Evolutionary conservation across 768 basidiomycete species (phyloP).

Genomic region (Russula sp.): DNA sequence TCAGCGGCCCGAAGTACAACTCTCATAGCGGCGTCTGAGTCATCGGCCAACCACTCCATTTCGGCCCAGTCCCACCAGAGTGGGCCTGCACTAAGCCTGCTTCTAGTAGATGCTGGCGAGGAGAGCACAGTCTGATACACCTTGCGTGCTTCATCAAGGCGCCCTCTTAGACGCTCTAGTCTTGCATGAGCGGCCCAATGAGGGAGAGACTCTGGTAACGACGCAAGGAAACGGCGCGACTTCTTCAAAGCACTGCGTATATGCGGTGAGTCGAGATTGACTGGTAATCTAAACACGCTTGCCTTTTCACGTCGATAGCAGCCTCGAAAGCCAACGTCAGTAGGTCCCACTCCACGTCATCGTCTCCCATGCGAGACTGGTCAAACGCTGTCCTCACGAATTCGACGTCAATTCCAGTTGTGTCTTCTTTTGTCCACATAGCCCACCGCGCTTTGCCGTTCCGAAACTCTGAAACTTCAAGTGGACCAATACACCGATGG

Average conservation of each 20-base stretch:
- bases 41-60: constrained; percentile 70
- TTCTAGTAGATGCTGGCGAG: constrained; percentile 41
- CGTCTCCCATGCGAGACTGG: constrained; percentile 48
- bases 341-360: constrained; percentile 62
- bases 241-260: constrained; percentile 59
- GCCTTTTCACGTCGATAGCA: constrained; percentile 57
- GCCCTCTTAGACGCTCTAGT: constrained; percentile 64
- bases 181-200: constrained; percentile 79
- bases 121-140: constrained; percentile 68
- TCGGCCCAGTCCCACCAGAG: constrained; percentile 87
- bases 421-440: constrained; percentile 50
- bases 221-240: constrained; percentile 62
- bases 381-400: constrained; percentile 58
- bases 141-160: constrained; percentile 67
- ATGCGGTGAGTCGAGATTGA: not conserved
- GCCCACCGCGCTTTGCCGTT: constrained; percentile 40
- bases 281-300: constrained; percentile 27
- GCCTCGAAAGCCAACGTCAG: constrained; percentile 67
- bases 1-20: constrained; percentile 55
- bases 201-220: constrained; percentile 51
- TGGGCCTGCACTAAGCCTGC: constrained; percentile 40
- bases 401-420: constrained; percentile 47
- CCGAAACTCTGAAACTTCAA: constrained; percentile 45
- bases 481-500: constrained; percentile 48
- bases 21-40: constrained; percentile 48